phyloP scores from a whole-genome alignment of 768 basidiomycete species.

The Auricularia heimuer region DNA sequence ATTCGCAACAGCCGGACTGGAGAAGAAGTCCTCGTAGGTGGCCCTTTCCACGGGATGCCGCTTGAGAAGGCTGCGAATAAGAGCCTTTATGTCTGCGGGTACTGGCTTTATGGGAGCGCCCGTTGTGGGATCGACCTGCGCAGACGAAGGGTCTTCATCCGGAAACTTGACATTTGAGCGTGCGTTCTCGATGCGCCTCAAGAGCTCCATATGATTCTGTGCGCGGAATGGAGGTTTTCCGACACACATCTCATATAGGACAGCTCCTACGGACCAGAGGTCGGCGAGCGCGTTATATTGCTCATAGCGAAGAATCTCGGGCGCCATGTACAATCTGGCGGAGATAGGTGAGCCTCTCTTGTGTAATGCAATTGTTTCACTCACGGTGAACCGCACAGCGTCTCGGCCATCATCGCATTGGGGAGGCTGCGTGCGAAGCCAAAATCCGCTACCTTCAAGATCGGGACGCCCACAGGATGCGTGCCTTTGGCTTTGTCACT shows the following conservation, averaged over 20 bases:
- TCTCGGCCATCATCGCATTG: conserved; percentile 91
- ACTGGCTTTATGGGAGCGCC: conserved; percentile 50
- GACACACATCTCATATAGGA: conserved; percentile 90
- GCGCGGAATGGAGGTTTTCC: conserved; percentile 93
- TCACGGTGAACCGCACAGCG: conserved; percentile 93
- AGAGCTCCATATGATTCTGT: conserved; percentile 88
- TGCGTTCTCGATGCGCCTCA: conserved; percentile 87
- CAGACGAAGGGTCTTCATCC: conserved; percentile 62
- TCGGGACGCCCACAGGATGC: conserved; percentile 85
- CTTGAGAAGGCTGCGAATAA: conserved; percentile 77
- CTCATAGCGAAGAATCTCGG: conserved; percentile 92
- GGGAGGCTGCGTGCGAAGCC: conserved; percentile 93
- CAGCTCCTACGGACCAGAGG: conserved; percentile 96
- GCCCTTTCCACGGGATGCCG: conserved; percentile 77
- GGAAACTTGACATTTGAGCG: conserved; percentile 83
- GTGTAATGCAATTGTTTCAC: conserved; percentile 23
- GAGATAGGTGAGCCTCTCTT: background rate
- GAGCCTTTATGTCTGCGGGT: conserved; percentile 73
- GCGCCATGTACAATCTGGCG: conserved; percentile 90
- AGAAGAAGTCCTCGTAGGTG: conserved; percentile 88
- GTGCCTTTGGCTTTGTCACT: conserved; percentile 61
- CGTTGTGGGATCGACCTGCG: conserved; percentile 33
- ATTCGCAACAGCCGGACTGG: conserved; percentile 63
- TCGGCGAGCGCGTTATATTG: conserved; percentile 98
- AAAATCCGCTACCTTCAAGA: conserved; percentile 96